Evolutionary conservation across 1,284 basidiomycete genomes (phyloP).

Genomic region (Fomes fomentarius): DNA sequence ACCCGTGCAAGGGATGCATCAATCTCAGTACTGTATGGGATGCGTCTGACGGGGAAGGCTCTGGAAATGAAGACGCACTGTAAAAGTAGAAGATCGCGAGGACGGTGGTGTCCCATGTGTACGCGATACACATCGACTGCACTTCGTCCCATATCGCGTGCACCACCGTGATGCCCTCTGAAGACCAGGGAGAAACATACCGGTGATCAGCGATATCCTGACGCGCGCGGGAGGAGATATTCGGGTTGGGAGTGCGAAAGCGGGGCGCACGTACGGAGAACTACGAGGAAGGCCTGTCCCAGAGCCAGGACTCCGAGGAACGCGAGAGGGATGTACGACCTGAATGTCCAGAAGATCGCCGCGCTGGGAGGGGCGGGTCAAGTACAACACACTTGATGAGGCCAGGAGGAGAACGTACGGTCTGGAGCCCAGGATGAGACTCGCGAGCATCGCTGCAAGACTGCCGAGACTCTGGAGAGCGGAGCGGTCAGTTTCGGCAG

Average conservation of each 20-base stretch:
- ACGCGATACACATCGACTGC: neutral
- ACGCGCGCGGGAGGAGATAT: too few species aligned
- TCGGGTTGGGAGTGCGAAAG: too few species aligned
- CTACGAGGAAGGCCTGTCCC: conserved; percentile 1
- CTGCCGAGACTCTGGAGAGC: conserved; percentile 7
- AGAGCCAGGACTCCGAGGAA: neutral
- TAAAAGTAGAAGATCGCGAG: conserved; percentile 17
- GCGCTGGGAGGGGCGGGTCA: neutral
- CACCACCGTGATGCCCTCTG: conserved; percentile 14
- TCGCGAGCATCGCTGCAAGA: conserved; percentile 9
- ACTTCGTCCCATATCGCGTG: conserved; percentile 9
- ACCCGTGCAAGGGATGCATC: neutral
- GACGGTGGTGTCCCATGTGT: conserved; percentile 3
- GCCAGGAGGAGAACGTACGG: too few species aligned
- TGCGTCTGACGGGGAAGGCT: neutral
- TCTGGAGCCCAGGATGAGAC: conserved; percentile 9
- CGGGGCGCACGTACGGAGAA: conserved; percentile 2
- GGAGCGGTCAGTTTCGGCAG: neutral
- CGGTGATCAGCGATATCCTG: too few species aligned
- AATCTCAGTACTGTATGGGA: too few species aligned
- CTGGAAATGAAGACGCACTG: neutral
- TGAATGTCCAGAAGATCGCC: conserved; percentile 10
- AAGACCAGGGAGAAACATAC: neutral
- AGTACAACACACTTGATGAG: neutral
- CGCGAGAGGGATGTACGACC: neutral